Evolutionary conservation across 805 yeast genomes (phyloP).

Genomic region (Candida easanensis): DNA sequence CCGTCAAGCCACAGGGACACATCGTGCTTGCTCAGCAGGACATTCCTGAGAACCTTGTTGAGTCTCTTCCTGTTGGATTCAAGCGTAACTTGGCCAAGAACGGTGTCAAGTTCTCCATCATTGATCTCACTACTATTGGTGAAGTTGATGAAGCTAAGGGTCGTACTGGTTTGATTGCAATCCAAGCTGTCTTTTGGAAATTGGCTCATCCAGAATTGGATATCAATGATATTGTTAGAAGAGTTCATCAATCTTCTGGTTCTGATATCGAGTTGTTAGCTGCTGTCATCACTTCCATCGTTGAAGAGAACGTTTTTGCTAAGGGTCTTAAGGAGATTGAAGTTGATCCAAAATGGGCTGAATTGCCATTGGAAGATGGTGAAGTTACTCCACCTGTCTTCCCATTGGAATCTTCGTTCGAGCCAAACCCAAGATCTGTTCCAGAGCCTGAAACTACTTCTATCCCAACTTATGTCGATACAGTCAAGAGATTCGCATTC

Average conservation of each 20-base stretch:
- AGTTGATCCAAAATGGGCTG: conserved; percentile 28
- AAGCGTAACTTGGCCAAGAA: conserved; percentile 52
- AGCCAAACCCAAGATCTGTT: conserved; percentile 53
- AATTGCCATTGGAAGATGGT: conserved; percentile 30
- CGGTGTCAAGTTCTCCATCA: conserved; percentile 47
- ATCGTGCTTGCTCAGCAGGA: conserved; percentile 43
- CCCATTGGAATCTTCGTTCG: conserved; percentile 63
- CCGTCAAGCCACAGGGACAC: conserved; percentile 54
- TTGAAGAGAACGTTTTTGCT: conserved; percentile 50
- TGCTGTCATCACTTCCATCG: conserved; percentile 62
- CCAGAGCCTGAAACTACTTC: conserved; percentile 41
- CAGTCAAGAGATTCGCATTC: conserved; percentile 73
- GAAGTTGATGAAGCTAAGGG: conserved; percentile 73
- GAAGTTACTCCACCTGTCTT: conserved; percentile 47
- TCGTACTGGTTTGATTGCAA: conserved; percentile 67
- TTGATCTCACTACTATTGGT: conserved; percentile 63
- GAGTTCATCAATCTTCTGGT: conserved; percentile 78
- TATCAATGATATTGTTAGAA: conserved; percentile 66
- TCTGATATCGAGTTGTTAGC: conserved; percentile 78
- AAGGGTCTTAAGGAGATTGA: conserved; percentile 39
- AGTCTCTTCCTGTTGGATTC: conserved; percentile 53
- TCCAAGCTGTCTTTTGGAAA: conserved; percentile 81
- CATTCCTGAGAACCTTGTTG: conserved; percentile 43
- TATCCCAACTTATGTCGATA: conserved; percentile 41
- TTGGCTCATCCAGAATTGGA: conserved; percentile 56